phyloP scores from a whole-genome alignment of 495 filamentous ascomycete species.

The Cetradonia linearis region DNA sequence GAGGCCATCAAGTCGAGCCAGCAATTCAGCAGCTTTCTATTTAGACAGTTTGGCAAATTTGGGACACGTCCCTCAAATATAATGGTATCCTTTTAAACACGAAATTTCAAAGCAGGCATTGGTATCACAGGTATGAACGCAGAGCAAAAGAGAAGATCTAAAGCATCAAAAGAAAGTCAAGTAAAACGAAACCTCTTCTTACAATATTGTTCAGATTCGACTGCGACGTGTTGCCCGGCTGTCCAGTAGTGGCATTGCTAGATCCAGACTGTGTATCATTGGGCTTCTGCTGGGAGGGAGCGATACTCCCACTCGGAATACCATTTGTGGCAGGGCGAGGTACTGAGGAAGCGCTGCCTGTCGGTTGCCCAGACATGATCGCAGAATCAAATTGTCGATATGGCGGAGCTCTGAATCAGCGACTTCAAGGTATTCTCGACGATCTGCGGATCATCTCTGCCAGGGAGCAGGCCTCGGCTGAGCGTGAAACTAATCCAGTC shows the following conservation, averaged over 20 bases:
- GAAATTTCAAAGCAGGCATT: neutral
- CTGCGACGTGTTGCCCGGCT: slow-evolving; percentile 50
- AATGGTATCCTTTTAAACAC: neutral
- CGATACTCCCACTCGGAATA: slow-evolving; percentile 41
- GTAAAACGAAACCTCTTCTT: slow-evolving; percentile 31
- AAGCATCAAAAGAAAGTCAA: slow-evolving; percentile 9
- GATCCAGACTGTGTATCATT: slow-evolving; percentile 15
- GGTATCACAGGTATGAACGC: neutral
- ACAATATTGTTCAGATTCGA: slow-evolving; percentile 96
- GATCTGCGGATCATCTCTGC: neutral
- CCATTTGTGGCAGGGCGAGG: slow-evolving; percentile 46
- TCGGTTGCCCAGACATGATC: slow-evolving; percentile 26
- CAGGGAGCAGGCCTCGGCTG: neutral
- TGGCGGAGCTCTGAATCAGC: neutral
- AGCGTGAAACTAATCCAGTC: neutral
- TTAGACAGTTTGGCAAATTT: neutral
- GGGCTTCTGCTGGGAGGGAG: slow-evolving; percentile 40
- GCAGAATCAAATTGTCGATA: neutral
- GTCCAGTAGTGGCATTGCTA: slow-evolving; percentile 20
- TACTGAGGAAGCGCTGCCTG: slow-evolving; percentile 27
- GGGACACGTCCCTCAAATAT: neutral
- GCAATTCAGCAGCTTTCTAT: neutral
- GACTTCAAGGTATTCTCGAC: neutral
- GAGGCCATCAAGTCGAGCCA: neutral
- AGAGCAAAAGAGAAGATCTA: neutral